A percentile compares a stretch with the other conserved stretches of the same genome.
These are phyloP conservation scores for Sutorius australiensis DNA, from an alignment of 768 basidiomycete genomes.

Conservation along the genomic window DNA sequence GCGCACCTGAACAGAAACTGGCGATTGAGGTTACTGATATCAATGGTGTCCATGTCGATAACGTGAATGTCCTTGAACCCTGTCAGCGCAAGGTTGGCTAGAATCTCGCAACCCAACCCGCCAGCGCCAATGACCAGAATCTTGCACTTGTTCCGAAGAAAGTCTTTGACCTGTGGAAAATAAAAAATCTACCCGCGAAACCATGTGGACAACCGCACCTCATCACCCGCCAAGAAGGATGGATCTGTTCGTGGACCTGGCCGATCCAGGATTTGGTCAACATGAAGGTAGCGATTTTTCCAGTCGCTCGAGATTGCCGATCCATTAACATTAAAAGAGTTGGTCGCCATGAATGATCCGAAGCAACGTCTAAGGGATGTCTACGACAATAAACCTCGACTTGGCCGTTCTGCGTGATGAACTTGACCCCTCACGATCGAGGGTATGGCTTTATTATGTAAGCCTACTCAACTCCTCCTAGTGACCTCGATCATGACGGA, in stretches of 20 bases:
- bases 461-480: constrained; percentile 1
- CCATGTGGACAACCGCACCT: constrained; percentile 42
- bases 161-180: constrained; percentile 69
- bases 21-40: constrained; percentile 96
- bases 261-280: constrained; percentile 82
- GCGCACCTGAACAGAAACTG: constrained; percentile 94
- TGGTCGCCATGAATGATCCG: constrained; percentile 22
- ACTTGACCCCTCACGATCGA: constrained; percentile 2
- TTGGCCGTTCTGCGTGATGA: neutral
- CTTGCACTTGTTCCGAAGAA: constrained; percentile 80
- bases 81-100: constrained; percentile 91
- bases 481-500: constrained; percentile 34
- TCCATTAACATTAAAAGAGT: constrained; percentile 34
- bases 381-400: constrained; percentile 7
- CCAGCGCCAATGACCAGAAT: constrained; percentile 98
- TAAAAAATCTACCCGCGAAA: neutral
- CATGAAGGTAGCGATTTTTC: constrained; percentile 68
- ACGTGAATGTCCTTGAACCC: constrained; percentile 99
- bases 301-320: constrained; percentile 40
- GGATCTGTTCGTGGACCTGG: constrained; percentile 89
- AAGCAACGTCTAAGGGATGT: constrained; percentile 11
- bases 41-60: constrained; percentile 99
- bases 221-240: constrained; percentile 76
- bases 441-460: constrained; percentile 22
- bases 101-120: constrained; percentile 95